Evolutionary conservation across 495 filamentous ascomycete genomes (phyloP).

Genomic region (Talaromyces wortmannii): DNA sequence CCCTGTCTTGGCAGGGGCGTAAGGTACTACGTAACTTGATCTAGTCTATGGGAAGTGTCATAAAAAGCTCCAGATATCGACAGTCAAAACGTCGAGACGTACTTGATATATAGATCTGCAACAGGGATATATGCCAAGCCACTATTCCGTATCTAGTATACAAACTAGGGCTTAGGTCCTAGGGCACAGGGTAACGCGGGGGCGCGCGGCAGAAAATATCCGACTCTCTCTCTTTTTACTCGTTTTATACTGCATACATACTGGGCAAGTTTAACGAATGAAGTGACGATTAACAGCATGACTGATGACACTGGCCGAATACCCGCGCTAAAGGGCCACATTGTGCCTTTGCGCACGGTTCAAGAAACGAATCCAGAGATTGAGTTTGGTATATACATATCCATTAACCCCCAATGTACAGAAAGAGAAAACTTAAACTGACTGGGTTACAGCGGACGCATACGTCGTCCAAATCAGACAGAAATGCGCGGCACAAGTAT

Average conservation of each 20-base stretch:
- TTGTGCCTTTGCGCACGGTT: constrained; percentile 29
- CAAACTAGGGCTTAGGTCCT: constrained; percentile 23
- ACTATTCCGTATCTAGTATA: too few relatives aligned
- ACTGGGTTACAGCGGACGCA: constrained; percentile 22
- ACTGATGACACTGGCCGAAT: constrained; percentile 4
- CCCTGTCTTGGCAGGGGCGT: too few relatives aligned
- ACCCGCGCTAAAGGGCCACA: constrained; percentile 20
- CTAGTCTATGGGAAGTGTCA: too few relatives aligned
- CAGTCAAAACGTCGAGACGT: too few relatives aligned
- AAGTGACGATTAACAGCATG: not conserved
- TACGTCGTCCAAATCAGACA: constrained; percentile 37
- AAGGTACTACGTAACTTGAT: too few relatives aligned
- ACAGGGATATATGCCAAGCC: too few relatives aligned
- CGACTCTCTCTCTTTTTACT: too few relatives aligned
- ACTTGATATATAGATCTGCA: too few relatives aligned
- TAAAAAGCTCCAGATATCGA: too few relatives aligned
- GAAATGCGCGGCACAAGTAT: constrained; percentile 36
- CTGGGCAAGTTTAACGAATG: not conserved
- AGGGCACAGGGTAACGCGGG: constrained; percentile 21
- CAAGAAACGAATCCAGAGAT: constrained; percentile 33
- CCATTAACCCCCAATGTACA: not conserved
- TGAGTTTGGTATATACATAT: constrained; percentile 25
- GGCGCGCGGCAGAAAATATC: not conserved
- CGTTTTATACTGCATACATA: too few relatives aligned
- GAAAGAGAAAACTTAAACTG: constrained; percentile 5